These are phyloP conservation scores for Alternaria sp. DNA, from an alignment of 2,329 filamentous ascomycete genomes.

Conservation along the genomic window DNA sequence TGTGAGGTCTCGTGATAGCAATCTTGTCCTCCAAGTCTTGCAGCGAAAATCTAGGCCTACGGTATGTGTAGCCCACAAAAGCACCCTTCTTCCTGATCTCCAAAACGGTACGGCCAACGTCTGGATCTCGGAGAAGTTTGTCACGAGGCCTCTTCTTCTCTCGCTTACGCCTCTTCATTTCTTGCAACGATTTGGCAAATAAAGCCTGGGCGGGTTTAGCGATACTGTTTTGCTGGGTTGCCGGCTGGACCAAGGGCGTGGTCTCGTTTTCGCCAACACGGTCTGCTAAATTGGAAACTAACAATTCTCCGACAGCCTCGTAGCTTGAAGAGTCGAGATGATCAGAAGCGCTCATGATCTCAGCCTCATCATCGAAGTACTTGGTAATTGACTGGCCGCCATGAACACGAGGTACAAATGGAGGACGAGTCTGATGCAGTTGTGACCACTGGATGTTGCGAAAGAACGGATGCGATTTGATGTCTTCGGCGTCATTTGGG, in stretches of 20 bases:
- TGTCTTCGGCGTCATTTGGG: slow-evolving; percentile 83
- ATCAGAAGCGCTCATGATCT: slow-evolving; percentile 60
- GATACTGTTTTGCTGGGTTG: neutral
- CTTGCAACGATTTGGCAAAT: slow-evolving; percentile 14
- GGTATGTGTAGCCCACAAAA: slow-evolving; percentile 91
- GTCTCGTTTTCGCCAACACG: slow-evolving; percentile 1
- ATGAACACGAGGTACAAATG: slow-evolving; percentile 78
- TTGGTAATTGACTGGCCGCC: slow-evolving; percentile 67
- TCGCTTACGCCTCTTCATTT: slow-evolving; percentile 61
- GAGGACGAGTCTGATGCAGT: slow-evolving; percentile 74
- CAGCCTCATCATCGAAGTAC: slow-evolving; percentile 87
- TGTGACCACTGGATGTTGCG: slow-evolving; percentile 78
- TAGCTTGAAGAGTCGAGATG: slow-evolving; percentile 49
- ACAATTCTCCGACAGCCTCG: slow-evolving; percentile 17
- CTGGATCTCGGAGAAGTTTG: slow-evolving; percentile 77
- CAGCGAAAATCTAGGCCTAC: slow-evolving; percentile 56
- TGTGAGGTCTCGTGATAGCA: slow-evolving; percentile 1
- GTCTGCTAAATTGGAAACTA: neutral
- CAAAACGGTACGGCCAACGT: slow-evolving; percentile 72
- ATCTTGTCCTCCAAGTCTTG: slow-evolving; percentile 38
- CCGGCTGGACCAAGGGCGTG: neutral
- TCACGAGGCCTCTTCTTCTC: slow-evolving; percentile 85
- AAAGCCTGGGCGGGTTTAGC: neutral
- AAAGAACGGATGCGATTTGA: slow-evolving; percentile 91
- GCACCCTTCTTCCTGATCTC: slow-evolving; percentile 81